Evolutionary conservation across 2,329 filamentous ascomycete species (phyloP), one percentile per base, ranked within the genome.

Genomic region (Ophiostoma ulmi): DNA sequence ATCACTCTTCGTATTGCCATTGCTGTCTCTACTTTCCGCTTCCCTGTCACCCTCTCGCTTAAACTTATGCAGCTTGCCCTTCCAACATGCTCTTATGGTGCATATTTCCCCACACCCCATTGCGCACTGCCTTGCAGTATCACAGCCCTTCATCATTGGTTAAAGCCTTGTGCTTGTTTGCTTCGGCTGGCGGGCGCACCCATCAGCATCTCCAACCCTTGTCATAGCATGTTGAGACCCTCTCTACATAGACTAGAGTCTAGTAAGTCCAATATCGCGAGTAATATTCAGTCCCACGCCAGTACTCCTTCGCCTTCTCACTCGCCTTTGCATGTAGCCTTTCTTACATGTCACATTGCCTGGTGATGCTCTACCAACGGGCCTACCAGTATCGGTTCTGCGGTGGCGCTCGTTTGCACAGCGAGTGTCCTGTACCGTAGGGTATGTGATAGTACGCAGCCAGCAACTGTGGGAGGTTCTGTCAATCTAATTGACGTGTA

Each of bases 21-120:
- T 58, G 44, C 17, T 26, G 22, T 8, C 52, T 26, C n/a, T 26
- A 8, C 26, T 26, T 1, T 26, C 22, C 14, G 52, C n/a, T 58
- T 58, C 52, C 52, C 52, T 58, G 52, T 13, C 52, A 58, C 52
- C 52, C 52, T 58, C 52, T 58, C 22, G 52, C 52, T 26, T 58
- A 26, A 31, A 22, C 11, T 22, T 58, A 58, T 58, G 52, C 52
- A 58, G 14, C 52, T 58, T 26, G 22, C 5, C 11, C 52, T 58
- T 26, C 22, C 17, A 58, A 58, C 52, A 58, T 26, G 52, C 52
- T 26, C 11, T 58, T 10, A 26, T 26, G n/a, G 22, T 58, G 52
- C 52, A 26, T 58, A 22, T 58, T 58, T 58, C 52, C n/a, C 52
- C 52, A 58, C 52, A 58, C 52, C 52, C 22, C 10, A n/a, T 13